Base-by-base conservation (phyloP, 2,329 filamentous ascomycete species). In the Cordyceps tenuipes region DNA sequence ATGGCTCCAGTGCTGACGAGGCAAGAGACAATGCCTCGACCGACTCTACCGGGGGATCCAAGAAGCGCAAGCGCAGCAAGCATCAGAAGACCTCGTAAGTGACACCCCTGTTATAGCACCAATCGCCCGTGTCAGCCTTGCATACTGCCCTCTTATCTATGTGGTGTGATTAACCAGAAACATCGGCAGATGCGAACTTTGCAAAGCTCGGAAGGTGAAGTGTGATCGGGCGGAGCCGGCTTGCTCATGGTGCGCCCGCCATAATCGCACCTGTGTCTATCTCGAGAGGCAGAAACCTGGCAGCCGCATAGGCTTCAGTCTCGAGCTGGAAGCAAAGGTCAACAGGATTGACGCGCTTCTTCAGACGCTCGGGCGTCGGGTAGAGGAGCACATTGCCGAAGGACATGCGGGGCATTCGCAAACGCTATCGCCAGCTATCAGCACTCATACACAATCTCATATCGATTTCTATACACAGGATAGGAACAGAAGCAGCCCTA, bases 161-260 rank as follows among this genome's bases (percentile, higher is more conserved):
- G 39, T 50, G 39, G 41, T 57, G 19, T 31, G n/a, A 57, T 48
- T 57, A 59, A 61, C 55, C 29, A 12, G 17, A 17, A 15, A 19
- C 12, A 49, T 49, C 29, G 36, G 44, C 63, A 76, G 75, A 61
- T 77, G 75, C 64, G 75, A 77, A 66, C 68, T 76, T 51, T 77
- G 75, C 70, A 77, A 77, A 66, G 73, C 74, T 29, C 71, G 75
- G 50, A 77, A 77, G 65, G 75, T 77, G 29, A 77, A 77, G 63
- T 77, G 75, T 66, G 80, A 84, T 66, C 78, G 81, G 60, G 75
- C 76, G 39, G 80, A 83, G 65, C 81, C 81, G 2, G 79, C 80
- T n/a, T 89, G 86, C 71, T 85, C 85, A 23, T 89, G 86, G 86
- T 90, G 86, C 69, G 73, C 82, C 54, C 82, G 86, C 55, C 88